Evolutionary conservation across 352 stramenopile species (phyloP).

Genomic region (Globisporangium radiosum): DNA sequence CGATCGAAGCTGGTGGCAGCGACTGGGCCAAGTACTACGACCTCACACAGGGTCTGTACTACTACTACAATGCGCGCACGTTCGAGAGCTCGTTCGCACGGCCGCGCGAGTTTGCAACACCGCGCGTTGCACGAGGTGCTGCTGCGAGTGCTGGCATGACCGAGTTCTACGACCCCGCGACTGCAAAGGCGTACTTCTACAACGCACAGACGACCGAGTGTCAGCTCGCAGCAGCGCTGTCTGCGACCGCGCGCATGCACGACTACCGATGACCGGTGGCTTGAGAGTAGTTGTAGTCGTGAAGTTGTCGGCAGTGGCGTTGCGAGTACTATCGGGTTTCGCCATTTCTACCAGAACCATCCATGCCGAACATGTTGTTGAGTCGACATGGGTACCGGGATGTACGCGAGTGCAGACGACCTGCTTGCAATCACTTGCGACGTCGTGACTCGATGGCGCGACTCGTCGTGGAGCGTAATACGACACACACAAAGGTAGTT

Average conservation of each 20-base stretch:
- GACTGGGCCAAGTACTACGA: conserved; percentile 59
- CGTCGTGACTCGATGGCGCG: no score
- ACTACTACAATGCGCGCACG: conserved; percentile 57
- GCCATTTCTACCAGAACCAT: no score
- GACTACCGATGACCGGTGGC: conserved; percentile 9
- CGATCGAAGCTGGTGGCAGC: conserved; percentile 3
- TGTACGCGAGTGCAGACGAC: no score
- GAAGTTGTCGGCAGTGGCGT: no score
- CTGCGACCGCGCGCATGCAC: neutral
- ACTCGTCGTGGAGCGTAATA: no score
- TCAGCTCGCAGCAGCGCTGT: conserved; percentile 14
- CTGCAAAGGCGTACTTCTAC: conserved; percentile 37
- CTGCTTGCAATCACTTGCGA: no score
- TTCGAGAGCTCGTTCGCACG: conserved; percentile 38
- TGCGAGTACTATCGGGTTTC: no score
- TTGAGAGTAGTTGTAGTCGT: neutral
- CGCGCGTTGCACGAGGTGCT: conserved; percentile 19
- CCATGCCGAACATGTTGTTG: no score
- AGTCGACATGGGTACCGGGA: no score
- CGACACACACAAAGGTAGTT: no score
- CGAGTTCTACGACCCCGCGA: conserved; percentile 35
- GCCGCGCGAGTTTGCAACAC: conserved; percentile 35
- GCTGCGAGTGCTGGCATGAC: conserved; percentile 7
- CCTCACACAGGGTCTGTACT: conserved; percentile 39
- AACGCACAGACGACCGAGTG: conserved; percentile 49